phyloP scores from a whole-genome alignment of 139 green algal species.

The Chlorella sp. region DNA sequence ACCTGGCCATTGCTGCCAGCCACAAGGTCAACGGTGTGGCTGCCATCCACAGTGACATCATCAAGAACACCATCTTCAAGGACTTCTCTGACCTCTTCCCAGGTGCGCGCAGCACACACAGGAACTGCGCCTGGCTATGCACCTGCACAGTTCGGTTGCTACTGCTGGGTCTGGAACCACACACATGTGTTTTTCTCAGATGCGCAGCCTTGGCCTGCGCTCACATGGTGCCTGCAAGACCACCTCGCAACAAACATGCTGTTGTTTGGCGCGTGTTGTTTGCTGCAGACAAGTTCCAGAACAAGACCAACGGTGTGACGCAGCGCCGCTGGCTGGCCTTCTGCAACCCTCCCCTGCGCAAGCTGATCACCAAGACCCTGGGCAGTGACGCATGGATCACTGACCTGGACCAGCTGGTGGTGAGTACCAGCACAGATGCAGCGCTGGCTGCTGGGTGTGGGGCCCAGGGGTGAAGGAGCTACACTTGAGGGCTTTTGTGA shows the following conservation, averaged over 20 bases:
- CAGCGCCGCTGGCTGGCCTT: constrained; percentile 94
- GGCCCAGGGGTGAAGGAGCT: not conserved
- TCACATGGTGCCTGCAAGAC: too few species aligned
- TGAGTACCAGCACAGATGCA: too few species aligned
- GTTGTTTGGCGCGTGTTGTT: too few species aligned
- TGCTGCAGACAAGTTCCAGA: constrained; percentile 99
- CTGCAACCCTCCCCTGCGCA: constrained; percentile 87
- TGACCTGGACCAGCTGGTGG: constrained; percentile 52
- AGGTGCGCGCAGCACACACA: too few species aligned
- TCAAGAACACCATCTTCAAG: constrained; percentile 73
- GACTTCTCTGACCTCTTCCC: constrained; percentile 88
- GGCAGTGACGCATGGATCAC: constrained; percentile 89
- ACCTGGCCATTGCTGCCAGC: constrained; percentile 84
- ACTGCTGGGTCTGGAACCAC: too few species aligned
- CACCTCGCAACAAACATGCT: too few species aligned
- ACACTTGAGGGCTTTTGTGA: too few species aligned
- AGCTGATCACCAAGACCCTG: constrained; percentile 82
- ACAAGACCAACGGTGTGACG: constrained; percentile 98
- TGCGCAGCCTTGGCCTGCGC: too few species aligned
- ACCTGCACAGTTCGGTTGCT: too few species aligned
- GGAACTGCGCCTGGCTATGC: too few species aligned
- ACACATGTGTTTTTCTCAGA: too few species aligned
- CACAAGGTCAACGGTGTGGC: constrained; percentile 93
- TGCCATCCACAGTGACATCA: constrained; percentile 91
- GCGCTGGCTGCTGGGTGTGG: too few species aligned